A percentile compares a stretch with the other conserved stretches of the same genome.
Conservation (phyloP, 78 protist genomes). For the Dictyostelium firmibasis region DNA sequence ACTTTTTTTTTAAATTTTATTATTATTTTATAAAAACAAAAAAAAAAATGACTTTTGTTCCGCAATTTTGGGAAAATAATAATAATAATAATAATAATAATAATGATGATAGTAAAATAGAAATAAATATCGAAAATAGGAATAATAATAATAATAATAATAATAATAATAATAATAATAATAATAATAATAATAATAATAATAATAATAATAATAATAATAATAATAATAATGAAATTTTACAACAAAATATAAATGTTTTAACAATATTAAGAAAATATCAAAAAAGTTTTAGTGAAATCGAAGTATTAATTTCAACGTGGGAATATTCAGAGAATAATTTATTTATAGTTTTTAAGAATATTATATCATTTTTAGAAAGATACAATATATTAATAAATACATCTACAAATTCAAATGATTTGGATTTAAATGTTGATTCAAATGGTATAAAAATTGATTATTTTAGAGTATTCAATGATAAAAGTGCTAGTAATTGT, state of each 20-base stretch:
- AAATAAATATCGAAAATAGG: background rate
- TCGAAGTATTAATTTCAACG: background rate
- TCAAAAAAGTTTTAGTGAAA: background rate
- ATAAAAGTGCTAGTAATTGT: background rate
- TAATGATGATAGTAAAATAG: background rate
- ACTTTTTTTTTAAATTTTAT: too few relatives aligned
- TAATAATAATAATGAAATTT: background rate
- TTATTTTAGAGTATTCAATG: background rate
- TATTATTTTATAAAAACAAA: too few relatives aligned
- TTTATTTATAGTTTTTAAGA: background rate
- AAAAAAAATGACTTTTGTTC: background rate
- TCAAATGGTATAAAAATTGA: conserved; percentile 3
- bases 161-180: background rate
- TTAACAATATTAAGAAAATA: background rate
- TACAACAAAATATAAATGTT: background rate
- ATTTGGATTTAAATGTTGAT: background rate
- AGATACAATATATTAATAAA: background rate
- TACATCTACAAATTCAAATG: background rate
- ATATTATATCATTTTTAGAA: conserved; percentile 8
- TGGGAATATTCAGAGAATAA: conserved; percentile 6
- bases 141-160: background rate
- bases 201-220: background rate
- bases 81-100: background rate
- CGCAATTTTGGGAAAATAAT: background rate
- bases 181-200: background rate